A percentile compares a stretch with the other conserved stretches of the same genome.
phyloP scores from a whole-genome alignment of 345 rosid genomes.

The Ceriops tagal region DNA sequence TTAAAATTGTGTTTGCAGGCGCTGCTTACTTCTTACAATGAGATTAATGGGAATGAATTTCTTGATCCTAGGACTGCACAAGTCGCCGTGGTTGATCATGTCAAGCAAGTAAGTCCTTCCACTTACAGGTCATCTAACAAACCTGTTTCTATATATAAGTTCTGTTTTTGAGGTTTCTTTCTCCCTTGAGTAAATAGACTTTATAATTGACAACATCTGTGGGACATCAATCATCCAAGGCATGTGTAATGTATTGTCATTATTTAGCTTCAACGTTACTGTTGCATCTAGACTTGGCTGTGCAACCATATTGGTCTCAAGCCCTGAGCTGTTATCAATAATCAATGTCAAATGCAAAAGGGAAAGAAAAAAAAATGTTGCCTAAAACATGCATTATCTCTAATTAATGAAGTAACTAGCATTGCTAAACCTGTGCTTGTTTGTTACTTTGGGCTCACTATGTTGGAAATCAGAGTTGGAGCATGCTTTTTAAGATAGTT shows the following conservation, averaged over 20 bases:
- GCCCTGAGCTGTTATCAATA: too few relatives aligned
- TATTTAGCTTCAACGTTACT: too few relatives aligned
- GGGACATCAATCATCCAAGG: too few relatives aligned
- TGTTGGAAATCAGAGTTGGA: background rate
- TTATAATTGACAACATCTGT: too few relatives aligned
- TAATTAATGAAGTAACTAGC: background rate
- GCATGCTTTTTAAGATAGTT: background rate
- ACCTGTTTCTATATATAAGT: background rate
- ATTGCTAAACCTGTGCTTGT: background rate
- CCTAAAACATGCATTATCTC: too few relatives aligned
- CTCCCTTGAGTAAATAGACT: too few relatives aligned
- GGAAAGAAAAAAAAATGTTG: too few relatives aligned
- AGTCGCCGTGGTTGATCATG: conserved; percentile 83
- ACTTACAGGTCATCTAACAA: background rate
- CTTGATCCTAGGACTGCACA: conserved; percentile 93
- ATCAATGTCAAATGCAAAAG: too few relatives aligned
- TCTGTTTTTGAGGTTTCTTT: too few relatives aligned
- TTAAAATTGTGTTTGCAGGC: conserved; percentile 41
- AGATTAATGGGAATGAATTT: conserved; percentile 57
- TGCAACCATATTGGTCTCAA: too few relatives aligned
- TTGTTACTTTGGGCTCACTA: background rate
- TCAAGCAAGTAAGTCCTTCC: conserved; percentile 65
- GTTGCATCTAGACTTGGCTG: too few relatives aligned
- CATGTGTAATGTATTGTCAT: too few relatives aligned
- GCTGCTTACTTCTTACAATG: conserved; percentile 62